A percentile compares a stretch with the other conserved stretches of the same genome.
phyloP scores from a whole-genome alignment of 371 early-diverging fungal species.

The Mucor irregularis region DNA sequence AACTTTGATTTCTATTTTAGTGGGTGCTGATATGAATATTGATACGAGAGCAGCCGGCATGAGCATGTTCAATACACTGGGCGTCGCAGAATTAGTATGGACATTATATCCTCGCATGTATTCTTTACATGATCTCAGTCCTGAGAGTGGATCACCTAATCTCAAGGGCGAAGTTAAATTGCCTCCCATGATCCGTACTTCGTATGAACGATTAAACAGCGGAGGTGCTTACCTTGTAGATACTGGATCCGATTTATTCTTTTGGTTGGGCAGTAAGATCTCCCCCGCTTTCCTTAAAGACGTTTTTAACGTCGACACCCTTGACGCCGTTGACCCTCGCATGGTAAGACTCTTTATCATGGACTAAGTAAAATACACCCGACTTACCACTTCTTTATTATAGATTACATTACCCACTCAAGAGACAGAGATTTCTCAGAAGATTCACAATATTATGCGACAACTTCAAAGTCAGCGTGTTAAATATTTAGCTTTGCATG shows the following conservation, averaged over 20 bases:
- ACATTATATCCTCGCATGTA: slow-evolving; percentile 88
- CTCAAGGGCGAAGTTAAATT: slow-evolving; percentile 46
- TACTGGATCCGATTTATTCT: slow-evolving; percentile 74
- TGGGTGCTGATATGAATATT: slow-evolving; percentile 62
- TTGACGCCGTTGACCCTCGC: slow-evolving; percentile 74
- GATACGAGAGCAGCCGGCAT: slow-evolving; percentile 83
- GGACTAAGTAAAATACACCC: background rate
- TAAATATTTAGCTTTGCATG: slow-evolving; percentile 38
- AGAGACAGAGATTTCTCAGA: slow-evolving; percentile 59
- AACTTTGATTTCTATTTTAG: slow-evolving; percentile 6
- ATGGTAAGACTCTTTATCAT: slow-evolving; percentile 47
- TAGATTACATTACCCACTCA: slow-evolving; percentile 42
- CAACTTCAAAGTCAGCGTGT: slow-evolving; percentile 60
- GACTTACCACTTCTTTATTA: background rate
- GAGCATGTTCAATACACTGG: slow-evolving; percentile 73
- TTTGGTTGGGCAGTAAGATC: slow-evolving; percentile 88
- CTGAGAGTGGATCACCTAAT: slow-evolving; percentile 46
- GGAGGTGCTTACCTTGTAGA: slow-evolving; percentile 83
- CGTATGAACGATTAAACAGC: slow-evolving; percentile 74
- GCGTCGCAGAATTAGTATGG: slow-evolving; percentile 72
- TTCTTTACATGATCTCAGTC: slow-evolving; percentile 63
- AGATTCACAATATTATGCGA: slow-evolving; percentile 61
- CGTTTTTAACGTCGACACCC: slow-evolving; percentile 73
- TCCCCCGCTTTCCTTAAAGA: slow-evolving; percentile 61
- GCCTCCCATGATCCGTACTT: slow-evolving; percentile 76